These are phyloP conservation scores for Annona cherimola DNA, from an alignment of 164 flowering plant species.

Conservation along the genomic window DNA sequence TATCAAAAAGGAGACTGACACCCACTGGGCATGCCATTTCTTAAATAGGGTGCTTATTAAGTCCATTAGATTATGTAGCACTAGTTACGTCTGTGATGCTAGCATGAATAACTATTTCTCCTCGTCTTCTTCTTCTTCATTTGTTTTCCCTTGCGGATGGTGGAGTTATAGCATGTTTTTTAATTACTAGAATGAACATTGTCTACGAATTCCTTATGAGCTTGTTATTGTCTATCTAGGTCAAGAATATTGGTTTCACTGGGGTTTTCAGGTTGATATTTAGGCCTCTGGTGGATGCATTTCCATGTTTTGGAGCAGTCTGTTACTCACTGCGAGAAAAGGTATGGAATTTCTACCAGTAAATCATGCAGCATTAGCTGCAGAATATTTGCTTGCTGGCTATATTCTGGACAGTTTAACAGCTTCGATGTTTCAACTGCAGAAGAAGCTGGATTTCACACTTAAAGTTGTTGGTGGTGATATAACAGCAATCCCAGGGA, in stretches of 20 bases:
- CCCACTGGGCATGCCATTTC: too few species aligned
- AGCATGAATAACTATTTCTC: neutral
- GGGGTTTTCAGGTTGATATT: conserved; percentile 96
- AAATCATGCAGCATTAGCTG: neutral
- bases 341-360: conserved; percentile 32
- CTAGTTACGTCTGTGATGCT: neutral
- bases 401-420: neutral
- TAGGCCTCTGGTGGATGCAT: conserved; percentile 80
- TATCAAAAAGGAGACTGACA: too few species aligned
- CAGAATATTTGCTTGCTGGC: neutral
- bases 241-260: conserved; percentile 88
- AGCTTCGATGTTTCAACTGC: conserved; percentile 23
- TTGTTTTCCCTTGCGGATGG: too few species aligned
- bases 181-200: neutral
- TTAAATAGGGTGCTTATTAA: too few species aligned
- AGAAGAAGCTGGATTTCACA: conserved; percentile 92
- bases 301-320: conserved; percentile 98
- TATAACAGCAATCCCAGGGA: conserved; percentile 81
- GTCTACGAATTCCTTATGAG: neutral
- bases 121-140: neutral
- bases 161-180: too few species aligned
- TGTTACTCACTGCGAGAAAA: conserved; percentile 77
- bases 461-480: conserved; percentile 95
- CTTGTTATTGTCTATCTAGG: conserved; percentile 35
- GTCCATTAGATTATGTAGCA: too few species aligned